phyloP scores from a whole-genome alignment of 495 filamentous ascomycete species.

The Gamarada debralockiae region DNA sequence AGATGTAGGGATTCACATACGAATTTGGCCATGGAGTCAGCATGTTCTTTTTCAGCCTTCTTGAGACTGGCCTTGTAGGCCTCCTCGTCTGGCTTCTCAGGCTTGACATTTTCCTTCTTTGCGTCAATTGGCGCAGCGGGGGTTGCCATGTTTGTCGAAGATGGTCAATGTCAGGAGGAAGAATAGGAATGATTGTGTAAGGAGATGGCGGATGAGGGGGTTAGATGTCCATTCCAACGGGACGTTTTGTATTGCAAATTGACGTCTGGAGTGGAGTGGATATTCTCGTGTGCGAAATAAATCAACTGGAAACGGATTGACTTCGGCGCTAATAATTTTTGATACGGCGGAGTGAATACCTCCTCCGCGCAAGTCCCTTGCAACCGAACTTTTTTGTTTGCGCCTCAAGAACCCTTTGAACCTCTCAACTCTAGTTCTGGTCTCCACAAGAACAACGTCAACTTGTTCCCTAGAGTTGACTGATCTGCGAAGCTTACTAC shows the following conservation, averaged over 20 bases:
- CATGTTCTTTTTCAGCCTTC: conserved; percentile 79
- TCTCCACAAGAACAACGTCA: not conserved
- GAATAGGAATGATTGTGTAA: not conserved
- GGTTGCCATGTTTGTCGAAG: conserved; percentile 21
- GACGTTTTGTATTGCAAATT: not conserved
- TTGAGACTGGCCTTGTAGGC: conserved; percentile 66
- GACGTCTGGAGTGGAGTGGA: not conserved
- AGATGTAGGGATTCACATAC: conserved; percentile 51
- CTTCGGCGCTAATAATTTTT: not conserved
- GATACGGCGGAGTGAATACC: not conserved
- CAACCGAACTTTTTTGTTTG: not conserved
- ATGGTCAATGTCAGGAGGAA: not conserved
- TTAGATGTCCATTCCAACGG: conserved; percentile 1
- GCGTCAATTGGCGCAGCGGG: conserved; percentile 16
- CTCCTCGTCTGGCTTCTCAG: conserved; percentile 68
- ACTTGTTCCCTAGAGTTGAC: not conserved
- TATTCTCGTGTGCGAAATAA: not conserved
- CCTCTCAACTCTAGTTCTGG: not conserved
- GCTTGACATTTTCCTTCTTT: conserved; percentile 44
- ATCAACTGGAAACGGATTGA: not conserved
- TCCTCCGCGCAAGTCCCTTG: not conserved
- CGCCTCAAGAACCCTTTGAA: not conserved
- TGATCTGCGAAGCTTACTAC: no score
- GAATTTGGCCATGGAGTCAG: conserved; percentile 65
- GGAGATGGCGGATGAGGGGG: not conserved